phyloP scores from a whole-genome alignment of 176 grass and related monocot species.

The Oryza officinalis region DNA sequence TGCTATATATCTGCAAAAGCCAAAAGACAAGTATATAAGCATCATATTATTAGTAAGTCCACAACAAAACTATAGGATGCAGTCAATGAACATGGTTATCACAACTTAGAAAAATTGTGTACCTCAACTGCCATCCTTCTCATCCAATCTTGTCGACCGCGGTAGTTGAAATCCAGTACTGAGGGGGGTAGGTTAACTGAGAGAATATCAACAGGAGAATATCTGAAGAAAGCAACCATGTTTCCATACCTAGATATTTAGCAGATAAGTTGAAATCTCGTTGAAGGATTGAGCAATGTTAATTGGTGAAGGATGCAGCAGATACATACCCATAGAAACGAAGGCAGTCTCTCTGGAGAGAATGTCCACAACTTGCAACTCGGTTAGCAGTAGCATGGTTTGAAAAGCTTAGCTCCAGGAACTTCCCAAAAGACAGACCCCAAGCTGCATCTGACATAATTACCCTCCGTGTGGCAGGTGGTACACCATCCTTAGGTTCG shows the following conservation, averaged over 20 bases:
- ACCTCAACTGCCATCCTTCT: conserved; percentile 77
- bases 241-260: conserved; percentile 71
- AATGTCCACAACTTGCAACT: conserved; percentile 89
- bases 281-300: conserved; percentile 19
- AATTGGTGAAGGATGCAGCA: conserved; percentile 28
- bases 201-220: conserved; percentile 91
- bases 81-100: conserved; percentile 21
- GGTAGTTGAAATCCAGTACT: conserved; percentile 66
- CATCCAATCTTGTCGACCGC: conserved; percentile 64
- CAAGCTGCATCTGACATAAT: conserved; percentile 93
- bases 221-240: conserved; percentile 94
- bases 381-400: conserved; percentile 84
- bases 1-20: conserved; percentile 63
- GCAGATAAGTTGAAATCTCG: conserved; percentile 39
- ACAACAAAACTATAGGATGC: conserved; percentile 6
- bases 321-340: conserved; percentile 82
- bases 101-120: conserved; percentile 35
- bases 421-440: conserved; percentile 96
- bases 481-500: conserved; percentile 70
- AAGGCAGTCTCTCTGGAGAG: conserved; percentile 93
- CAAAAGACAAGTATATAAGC: conserved; percentile 32
- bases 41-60: conserved; percentile 4
- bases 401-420: conserved; percentile 96
- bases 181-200: conserved; percentile 78
- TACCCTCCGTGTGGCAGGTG: conserved; percentile 74